phyloP scores from a whole-genome alignment of 495 filamentous ascomycete genomes.

The Oleoguttula mirabilis region DNA sequence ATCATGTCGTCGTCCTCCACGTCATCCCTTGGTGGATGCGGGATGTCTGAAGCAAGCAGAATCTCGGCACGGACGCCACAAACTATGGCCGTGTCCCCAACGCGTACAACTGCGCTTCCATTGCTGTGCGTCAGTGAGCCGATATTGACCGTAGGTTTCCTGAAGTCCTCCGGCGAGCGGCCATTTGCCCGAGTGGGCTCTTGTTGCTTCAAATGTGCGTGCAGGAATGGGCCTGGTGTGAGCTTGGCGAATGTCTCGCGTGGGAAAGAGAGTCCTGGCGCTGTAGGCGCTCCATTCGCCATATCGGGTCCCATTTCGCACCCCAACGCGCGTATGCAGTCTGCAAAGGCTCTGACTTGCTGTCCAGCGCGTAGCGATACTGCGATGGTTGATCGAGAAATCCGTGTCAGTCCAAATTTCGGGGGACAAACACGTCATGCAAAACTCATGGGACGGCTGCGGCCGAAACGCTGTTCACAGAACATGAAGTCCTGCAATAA shows the following conservation, averaged over 20 bases:
- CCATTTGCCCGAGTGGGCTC: conserved; percentile 62
- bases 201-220: conserved; percentile 56
- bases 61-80: conserved; percentile 84
- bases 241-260: conserved; percentile 78
- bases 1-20: conserved; percentile 24
- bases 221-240: conserved; percentile 77
- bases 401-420: no score
- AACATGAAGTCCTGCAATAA: no score
- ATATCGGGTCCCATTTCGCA: no score
- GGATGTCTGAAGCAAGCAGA: conserved; percentile 55
- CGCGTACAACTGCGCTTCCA: conserved; percentile 75
- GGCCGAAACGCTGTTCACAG: no score
- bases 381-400: no score
- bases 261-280: conserved; percentile 53
- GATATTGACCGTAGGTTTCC: conserved; percentile 59
- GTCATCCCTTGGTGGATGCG: conserved; percentile 32
- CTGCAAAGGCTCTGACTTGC: no score
- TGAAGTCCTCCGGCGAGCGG: conserved; percentile 55
- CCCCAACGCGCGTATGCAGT: no score
- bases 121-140: conserved; percentile 74
- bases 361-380: no score
- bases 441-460: no score
- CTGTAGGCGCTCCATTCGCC: conserved; percentile 11
- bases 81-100: conserved; percentile 82
- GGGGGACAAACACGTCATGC: no score